phyloP scores from a whole-genome alignment of 441 rosid genomes.

The Populus hybrid region DNA sequence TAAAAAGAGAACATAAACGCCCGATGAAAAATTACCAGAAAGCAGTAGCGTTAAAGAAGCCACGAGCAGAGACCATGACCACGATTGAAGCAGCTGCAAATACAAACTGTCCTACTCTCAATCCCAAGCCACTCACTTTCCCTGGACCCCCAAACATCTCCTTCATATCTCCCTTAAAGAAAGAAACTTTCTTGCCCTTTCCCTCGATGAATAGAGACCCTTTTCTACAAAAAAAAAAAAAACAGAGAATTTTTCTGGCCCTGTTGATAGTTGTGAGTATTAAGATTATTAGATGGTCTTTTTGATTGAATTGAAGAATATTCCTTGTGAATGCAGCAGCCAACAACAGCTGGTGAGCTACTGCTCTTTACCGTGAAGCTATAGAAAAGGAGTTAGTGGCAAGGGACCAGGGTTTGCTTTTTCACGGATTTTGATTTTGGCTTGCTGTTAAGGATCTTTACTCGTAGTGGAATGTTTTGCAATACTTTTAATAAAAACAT shows the following conservation, averaged over 20 bases:
- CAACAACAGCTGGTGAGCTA: background rate
- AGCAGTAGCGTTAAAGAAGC: constrained; percentile 47
- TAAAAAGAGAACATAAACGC: background rate
- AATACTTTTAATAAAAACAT: background rate
- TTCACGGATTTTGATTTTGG: background rate
- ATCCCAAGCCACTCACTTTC: constrained; percentile 40
- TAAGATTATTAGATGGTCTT: background rate
- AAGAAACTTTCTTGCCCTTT: background rate
- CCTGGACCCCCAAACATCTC: constrained; percentile 53
- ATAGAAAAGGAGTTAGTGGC: background rate
- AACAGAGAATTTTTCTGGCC: background rate
- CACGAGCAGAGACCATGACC: constrained; percentile 43
- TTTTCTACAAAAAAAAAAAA: background rate
- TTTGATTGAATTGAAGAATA: background rate
- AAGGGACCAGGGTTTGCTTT: background rate
- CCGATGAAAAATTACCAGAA: constrained; percentile 38
- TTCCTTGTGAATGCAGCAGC: background rate
- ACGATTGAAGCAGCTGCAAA: constrained; percentile 54
- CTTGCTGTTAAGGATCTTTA: background rate
- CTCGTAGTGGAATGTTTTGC: background rate
- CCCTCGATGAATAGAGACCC: constrained; percentile 1
- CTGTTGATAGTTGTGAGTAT: background rate
- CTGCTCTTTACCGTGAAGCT: background rate
- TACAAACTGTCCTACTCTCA: constrained; percentile 45
- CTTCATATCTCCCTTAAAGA: constrained; percentile 34